A percentile compares a stretch with the other conserved stretches of the same genome.
These are phyloP conservation scores for Gynostemma pentaphyllum DNA, from an alignment of 306 rosid species.

Conservation along the genomic window DNA sequence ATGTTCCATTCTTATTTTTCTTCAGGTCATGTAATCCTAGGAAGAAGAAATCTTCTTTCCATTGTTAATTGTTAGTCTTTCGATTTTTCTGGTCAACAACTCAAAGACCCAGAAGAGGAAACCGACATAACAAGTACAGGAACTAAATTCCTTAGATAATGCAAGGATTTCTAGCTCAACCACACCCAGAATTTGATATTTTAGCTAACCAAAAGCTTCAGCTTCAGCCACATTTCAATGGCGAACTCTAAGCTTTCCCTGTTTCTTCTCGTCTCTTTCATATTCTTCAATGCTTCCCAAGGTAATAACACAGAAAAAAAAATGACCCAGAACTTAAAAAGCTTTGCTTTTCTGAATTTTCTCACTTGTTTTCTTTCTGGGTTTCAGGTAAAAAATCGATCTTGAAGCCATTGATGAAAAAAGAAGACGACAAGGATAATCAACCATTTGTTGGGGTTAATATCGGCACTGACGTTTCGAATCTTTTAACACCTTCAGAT, in stretches of 20 bases:
- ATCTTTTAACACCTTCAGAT: conserved; percentile 32
- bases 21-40: background rate
- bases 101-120: conserved; percentile 17
- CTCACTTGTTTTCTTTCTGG: background rate
- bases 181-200: conserved; percentile 44
- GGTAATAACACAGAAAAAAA: conserved; percentile 20
- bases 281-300: conserved; percentile 7
- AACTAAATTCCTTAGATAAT: conserved; percentile 26
- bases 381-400: conserved; percentile 25
- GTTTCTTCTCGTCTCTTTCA: conserved; percentile 12
- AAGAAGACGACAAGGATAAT: conserved; percentile 11
- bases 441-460: conserved; percentile 72
- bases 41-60: background rate
- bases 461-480: conserved; percentile 72
- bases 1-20: background rate
- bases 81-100: background rate
- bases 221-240: conserved; percentile 34
- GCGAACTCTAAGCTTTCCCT: conserved; percentile 23
- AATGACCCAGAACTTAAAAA: background rate
- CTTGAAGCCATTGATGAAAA: background rate
- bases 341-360: background rate
- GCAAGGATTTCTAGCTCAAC: conserved; percentile 55
- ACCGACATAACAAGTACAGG: conserved; percentile 3
- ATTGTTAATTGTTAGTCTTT: background rate
- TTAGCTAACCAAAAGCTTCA: conserved; percentile 24